Evolutionary conservation across 768 basidiomycete genomes (phyloP).

Genomic region (Xerocomus potaroensis): DNA sequence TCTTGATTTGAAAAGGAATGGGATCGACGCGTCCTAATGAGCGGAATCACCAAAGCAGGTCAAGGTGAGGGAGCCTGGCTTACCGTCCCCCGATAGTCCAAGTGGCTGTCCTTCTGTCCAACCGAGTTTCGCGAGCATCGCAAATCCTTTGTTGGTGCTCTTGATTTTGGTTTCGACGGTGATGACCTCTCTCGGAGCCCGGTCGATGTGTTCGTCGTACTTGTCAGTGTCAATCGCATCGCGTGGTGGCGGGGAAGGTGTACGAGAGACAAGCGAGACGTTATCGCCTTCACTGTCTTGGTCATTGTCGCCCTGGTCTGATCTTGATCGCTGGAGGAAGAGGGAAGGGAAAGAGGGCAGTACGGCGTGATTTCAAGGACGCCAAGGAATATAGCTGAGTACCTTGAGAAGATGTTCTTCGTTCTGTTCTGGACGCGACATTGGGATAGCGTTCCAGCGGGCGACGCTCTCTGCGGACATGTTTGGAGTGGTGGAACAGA

Average conservation of each 20-base stretch:
- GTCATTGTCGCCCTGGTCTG: constrained; percentile 30
- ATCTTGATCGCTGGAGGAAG: constrained; percentile 61
- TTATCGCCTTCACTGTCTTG: constrained; percentile 60
- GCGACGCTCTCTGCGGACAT: constrained; percentile 68
- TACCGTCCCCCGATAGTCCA: constrained; percentile 74
- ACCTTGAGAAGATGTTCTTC: constrained; percentile 50
- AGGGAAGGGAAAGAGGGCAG: constrained; percentile 48
- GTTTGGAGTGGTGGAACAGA: background rate
- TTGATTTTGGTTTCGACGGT: constrained; percentile 82
- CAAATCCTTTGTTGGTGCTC: constrained; percentile 74
- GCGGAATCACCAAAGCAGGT: background rate
- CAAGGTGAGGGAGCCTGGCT: constrained; percentile 4
- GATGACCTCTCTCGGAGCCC: constrained; percentile 56
- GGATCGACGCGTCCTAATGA: constrained; percentile 73
- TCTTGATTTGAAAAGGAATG: constrained; percentile 76
- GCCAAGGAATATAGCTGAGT: constrained; percentile 52
- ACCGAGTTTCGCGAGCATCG: constrained; percentile 75
- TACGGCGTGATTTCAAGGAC: constrained; percentile 42
- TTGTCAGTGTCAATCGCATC: constrained; percentile 56
- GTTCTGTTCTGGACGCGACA: constrained; percentile 31
- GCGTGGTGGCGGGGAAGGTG: constrained; percentile 60
- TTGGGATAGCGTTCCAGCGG: constrained; percentile 70
- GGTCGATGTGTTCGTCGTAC: constrained; percentile 61
- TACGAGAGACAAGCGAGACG: constrained; percentile 68
- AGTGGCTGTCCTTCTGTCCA: constrained; percentile 79